Base-by-base conservation (phyloP, 768 basidiomycete species). In the Amanita molliuscula region DNA sequence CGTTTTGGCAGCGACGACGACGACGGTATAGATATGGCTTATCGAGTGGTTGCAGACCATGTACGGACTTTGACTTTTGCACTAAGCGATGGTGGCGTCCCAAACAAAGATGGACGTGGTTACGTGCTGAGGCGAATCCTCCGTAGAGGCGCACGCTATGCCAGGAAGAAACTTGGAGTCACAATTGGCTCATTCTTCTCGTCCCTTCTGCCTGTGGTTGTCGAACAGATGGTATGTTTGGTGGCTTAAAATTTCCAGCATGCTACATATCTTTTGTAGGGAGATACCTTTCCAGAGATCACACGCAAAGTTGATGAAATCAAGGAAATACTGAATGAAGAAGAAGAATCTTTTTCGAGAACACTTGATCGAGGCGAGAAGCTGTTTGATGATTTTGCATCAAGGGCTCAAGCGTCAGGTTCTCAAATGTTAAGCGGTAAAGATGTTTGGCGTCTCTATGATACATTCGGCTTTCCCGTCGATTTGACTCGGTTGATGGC, bases 401-500 rank as follows among this genome's bases (percentile, higher is more conserved):
- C 70, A 23, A 73, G 77, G 28, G 82, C 94, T 7, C 73, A 73
- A 55, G 75, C 82, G 47, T 69, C 75, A 43, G 83, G 82, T 6
- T 58, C 67, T 4, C 82, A 70, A 34, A 78, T 81, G 56, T 79
- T 99, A 26, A 81, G 72, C 52, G 96, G 96, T 21, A 87, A 84
- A 57, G 95, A 99, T 60, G 90, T 97, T 31, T 99, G 96, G 96
- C 78, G 89, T 23, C 67, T 99, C 45, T 98, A 98, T 63, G 96
- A 99, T 63, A 98, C 96, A 1, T 99, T 88, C 62, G 96, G 96
- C 45, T 99, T 99, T 72, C 96, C 96, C 0, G 92, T 90, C 36
- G 96, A 99, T 62, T 70, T 99, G 44, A 99, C 96, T 1, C 82
- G 86, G 44, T 74, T 99, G 52, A 98, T 99, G 96, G 96, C 96